phyloP scores from a whole-genome alignment of 1,284 basidiomycete species.

The Cerioporus squamosus region DNA sequence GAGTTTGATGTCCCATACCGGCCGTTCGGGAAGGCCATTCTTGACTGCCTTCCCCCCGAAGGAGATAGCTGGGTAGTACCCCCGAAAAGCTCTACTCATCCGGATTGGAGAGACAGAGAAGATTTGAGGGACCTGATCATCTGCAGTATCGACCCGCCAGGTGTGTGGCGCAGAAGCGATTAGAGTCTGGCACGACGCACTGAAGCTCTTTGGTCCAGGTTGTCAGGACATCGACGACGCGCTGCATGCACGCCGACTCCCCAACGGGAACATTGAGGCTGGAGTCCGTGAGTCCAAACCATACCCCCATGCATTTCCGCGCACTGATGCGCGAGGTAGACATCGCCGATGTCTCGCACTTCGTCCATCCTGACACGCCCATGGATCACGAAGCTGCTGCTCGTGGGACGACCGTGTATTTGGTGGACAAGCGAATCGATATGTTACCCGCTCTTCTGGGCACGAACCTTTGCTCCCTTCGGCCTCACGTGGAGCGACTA shows the following conservation, averaged over 20 bases:
- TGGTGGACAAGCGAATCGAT: slow-evolving; percentile 98
- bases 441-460: slow-evolving; percentile 96
- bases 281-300: slow-evolving; percentile 85
- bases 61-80: slow-evolving; percentile 96
- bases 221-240: slow-evolving; percentile 99
- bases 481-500: slow-evolving; percentile 92
- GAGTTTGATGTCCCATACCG: slow-evolving; percentile 98
- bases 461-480: slow-evolving; percentile 94
- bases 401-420: slow-evolving; percentile 96
- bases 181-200: not conserved
- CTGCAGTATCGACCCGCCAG: slow-evolving; percentile 97
- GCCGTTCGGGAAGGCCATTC: slow-evolving; percentile 93
- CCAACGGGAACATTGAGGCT: slow-evolving; percentile 96
- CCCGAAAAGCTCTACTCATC: slow-evolving; percentile 58
- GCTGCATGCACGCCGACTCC: slow-evolving; percentile 87
- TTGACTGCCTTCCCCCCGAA: slow-evolving; percentile 89
- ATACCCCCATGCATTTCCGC: not conserved
- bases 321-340: slow-evolving; percentile 52
- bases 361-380: slow-evolving; percentile 91
- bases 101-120: slow-evolving; percentile 85
- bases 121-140: slow-evolving; percentile 89
- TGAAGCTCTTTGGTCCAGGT: slow-evolving; percentile 45
- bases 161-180: slow-evolving; percentile 44
- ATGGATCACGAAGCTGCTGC: slow-evolving; percentile 98
- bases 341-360: slow-evolving; percentile 98